Evolutionary conservation across 1,139 yeast genomes (phyloP).

Genomic region (Candida sojae): DNA sequence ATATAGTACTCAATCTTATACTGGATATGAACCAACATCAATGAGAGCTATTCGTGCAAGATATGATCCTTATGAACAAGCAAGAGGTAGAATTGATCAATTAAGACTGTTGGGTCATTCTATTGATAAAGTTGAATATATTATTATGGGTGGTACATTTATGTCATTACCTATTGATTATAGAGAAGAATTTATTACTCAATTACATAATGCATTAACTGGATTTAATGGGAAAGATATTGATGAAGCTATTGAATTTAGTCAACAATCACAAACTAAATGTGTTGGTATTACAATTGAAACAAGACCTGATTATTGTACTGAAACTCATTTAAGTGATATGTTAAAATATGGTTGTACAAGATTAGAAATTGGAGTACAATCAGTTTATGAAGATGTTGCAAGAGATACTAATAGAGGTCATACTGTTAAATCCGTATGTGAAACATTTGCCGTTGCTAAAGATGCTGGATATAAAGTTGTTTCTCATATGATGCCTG

Average conservation of each 20-base stretch:
- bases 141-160: constrained; percentile 98
- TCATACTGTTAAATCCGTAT: constrained; percentile 93
- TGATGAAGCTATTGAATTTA: constrained; percentile 86
- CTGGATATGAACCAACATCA: constrained; percentile 98
- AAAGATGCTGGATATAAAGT: constrained; percentile 98
- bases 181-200: constrained; percentile 85
- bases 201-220: constrained; percentile 90
- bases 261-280: constrained; percentile 93
- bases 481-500: constrained; percentile 99
- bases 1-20: constrained; percentile 95
- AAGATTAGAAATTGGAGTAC: constrained; percentile 95
- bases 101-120: constrained; percentile 93
- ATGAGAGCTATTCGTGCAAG: constrained; percentile 98
- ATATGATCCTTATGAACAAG: constrained; percentile 98
- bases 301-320: constrained; percentile 98
- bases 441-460: constrained; percentile 93
- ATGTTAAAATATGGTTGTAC: constrained; percentile 98
- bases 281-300: constrained; percentile 99
- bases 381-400: constrained; percentile 95
- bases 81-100: constrained; percentile 96
- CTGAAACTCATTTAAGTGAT: constrained; percentile 91
- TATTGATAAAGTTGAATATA: constrained; percentile 95
- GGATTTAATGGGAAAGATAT: constrained; percentile 88
- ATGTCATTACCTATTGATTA: constrained; percentile 92
- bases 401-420: constrained; percentile 99